A percentile compares a stretch with the other conserved stretches of the same genome.
Conservation (phyloP, 495 filamentous ascomycete species). For the Platismatia glauca region DNA sequence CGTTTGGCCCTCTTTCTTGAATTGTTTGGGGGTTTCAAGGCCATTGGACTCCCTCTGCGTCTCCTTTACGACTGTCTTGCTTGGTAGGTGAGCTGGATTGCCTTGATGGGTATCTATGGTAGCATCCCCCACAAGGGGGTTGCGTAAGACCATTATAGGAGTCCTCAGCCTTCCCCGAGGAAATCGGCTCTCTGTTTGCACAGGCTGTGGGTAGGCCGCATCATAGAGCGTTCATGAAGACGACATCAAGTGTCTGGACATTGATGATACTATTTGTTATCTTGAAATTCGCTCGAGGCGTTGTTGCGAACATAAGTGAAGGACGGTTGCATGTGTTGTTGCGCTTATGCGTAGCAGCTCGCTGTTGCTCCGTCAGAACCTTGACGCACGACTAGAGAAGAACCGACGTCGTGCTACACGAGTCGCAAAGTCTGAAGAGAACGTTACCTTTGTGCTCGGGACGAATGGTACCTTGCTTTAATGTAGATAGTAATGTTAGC, state of each 20-base stretch:
- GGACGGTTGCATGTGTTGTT: slow-evolving; percentile 5
- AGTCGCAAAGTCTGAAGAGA: background rate
- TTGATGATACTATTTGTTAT: background rate
- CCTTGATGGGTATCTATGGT: slow-evolving; percentile 2
- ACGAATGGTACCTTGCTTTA: background rate
- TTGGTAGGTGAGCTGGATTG: slow-evolving; percentile 27
- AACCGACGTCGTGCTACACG: background rate
- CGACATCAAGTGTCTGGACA: background rate
- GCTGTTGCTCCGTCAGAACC: background rate
- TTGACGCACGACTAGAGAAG: background rate
- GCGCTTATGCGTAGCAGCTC: background rate
- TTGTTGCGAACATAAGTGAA: background rate
- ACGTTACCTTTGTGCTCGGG: background rate
- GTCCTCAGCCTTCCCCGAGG: background rate
- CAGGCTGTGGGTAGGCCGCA: background rate
- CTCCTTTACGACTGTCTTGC: slow-evolving; percentile 30
- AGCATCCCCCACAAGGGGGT: slow-evolving; percentile 3
- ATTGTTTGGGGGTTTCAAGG: slow-evolving; percentile 27
- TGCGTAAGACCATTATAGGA: slow-evolving; percentile 14
- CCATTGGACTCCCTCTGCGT: slow-evolving; percentile 27
- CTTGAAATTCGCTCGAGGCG: background rate
- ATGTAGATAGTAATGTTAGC: background rate
- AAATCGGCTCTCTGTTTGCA: background rate
- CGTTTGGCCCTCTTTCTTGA: slow-evolving; percentile 41
- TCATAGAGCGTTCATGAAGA: background rate